Evolutionary conservation across 257 asterid genomes (phyloP), one percentile per base, ranked within the genome.

Genomic region (Fraxinus anomala): DNA sequence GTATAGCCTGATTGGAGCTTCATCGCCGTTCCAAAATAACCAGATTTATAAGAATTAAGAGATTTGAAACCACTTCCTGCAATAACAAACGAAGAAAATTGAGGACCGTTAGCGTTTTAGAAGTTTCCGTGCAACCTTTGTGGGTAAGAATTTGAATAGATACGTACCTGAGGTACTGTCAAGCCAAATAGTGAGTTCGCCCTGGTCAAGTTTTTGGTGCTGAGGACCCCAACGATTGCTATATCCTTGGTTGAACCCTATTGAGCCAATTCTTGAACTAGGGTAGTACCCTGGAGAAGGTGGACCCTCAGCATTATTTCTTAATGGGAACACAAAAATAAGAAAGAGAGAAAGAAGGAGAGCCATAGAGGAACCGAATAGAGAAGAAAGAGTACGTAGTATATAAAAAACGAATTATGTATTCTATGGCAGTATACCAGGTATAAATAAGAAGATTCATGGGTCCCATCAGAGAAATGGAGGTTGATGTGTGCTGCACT

Each of bases 21-120:
- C 39, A 94, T 80, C 2, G 89, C 84, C 11, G 90, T 84, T 42
- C 94, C 95, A 82, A 94, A 91, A 79, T 88, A 91, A 6, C 98
- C 98, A 1, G 97, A 94, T 6, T 84, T 81, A 67, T 92, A 91
- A 5, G 89, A 81, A 14, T 81, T 79, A 7, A 79, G 79, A 19
- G 97, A 94, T 76, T 90, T 91, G 87, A 91, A 94, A 56, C 97
- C 98, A 54, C 98, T 94, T 75, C 98, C 97, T 94, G 86, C 68
- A 77, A 66, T 51, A 1, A 33, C 12, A 31, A n/a, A 68, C 13
- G 56, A 75, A n/a, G 9, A 42, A 28, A n/a, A 5, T 59, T 59
- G 67, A n/a, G 67, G 8, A 5, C 30, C 5, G 28, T 5, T 56
- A 56, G 66, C 28, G 21, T 56, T 56, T 51, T 51, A 16, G 63